Conservation (phyloP, 331 rosid genomes). For the Phaseolus coccineus region DNA sequence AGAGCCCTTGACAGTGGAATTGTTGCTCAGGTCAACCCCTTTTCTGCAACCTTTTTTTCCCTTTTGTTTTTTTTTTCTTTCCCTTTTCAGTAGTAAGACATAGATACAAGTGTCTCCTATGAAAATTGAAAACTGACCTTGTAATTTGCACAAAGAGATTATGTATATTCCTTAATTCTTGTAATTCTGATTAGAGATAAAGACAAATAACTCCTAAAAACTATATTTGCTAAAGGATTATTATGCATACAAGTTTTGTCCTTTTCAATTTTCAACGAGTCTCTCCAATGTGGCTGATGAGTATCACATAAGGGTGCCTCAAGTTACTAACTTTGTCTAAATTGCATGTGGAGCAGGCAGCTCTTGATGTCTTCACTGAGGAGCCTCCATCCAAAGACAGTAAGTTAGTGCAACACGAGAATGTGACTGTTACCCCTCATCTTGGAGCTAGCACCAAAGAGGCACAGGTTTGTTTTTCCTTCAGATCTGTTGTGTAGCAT, state of each 20-base stretch:
- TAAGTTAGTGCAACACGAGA: conserved; percentile 78
- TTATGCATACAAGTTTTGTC: too few relatives aligned
- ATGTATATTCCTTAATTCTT: too few relatives aligned
- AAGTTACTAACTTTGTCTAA: conserved; percentile 5
- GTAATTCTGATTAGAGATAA: too few relatives aligned
- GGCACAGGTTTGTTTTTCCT: conserved; percentile 69
- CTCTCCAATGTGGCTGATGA: neutral
- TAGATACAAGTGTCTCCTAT: too few relatives aligned
- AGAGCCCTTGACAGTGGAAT: conserved; percentile 82
- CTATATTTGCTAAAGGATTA: too few relatives aligned
- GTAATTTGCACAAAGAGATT: too few relatives aligned
- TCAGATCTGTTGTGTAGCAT: conserved; percentile 7
- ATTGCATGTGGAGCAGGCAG: conserved; percentile 64
- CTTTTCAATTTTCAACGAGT: neutral
- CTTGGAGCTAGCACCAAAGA: conserved; percentile 98
- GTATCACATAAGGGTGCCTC: neutral
- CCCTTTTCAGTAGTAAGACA: too few relatives aligned
- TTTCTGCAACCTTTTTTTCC: neutral
- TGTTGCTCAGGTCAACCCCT: conserved; percentile 76
- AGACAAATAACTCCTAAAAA: too few relatives aligned
- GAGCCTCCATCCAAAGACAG: conserved; percentile 89
- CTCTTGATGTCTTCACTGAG: conserved; percentile 86
- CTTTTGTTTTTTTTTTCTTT: too few relatives aligned
- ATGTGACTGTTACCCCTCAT: conserved; percentile 89
- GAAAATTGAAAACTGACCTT: too few relatives aligned